Base-by-base conservation (phyloP, 1,139 yeast species). In the Wickerhamiella pararugosa region DNA sequence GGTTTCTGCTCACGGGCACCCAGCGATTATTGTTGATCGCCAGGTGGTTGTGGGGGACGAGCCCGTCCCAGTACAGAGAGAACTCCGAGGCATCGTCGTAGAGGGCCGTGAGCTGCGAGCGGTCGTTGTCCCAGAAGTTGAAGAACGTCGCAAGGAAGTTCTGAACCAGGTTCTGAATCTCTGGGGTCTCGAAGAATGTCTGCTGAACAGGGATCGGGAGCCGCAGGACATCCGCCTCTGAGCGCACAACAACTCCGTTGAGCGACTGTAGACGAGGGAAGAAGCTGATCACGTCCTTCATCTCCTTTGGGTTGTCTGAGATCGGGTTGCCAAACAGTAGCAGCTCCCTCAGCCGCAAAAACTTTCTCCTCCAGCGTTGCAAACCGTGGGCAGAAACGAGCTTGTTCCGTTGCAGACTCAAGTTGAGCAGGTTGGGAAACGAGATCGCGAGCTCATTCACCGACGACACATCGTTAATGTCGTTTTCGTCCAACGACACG, bases 51-150 rank as follows among this genome's bases (percentile, higher is more conserved):
- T 67, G 61, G 43, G 70, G 66, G 1, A 70, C 67, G 7, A 66
- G 55, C 52, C 66, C 68, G 57, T 64, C 75, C 43, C 68, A 71
- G 53, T 66, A 77, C 59, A 81, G 60, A 1, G 41, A 84, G 54
- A 90, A 87, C 55, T 81, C 86, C 0, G 96, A 84, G 53, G 79
- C 80, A 41, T 73, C 73, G 46, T 92, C 86, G 57, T 90, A 90
- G 34, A 90, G 65, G 34, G 72, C 71, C 60, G 79, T 59, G 40
- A 90, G 65, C 43, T 79, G 87, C 9, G 68, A 58, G 48, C 98
- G 67, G 57, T 82, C 77, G 5, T 71, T 55, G 62, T 90, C 99
- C 92, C 94, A 90, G 40, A 79, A 64, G 45, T 77, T 75, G 47
- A 81, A 66, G 59, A 72, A 87, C 52, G 81, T 78, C 15, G 87